Evolutionary conservation across 163 green algal species (phyloP).

Genomic region (Smithsoniella earleae): DNA sequence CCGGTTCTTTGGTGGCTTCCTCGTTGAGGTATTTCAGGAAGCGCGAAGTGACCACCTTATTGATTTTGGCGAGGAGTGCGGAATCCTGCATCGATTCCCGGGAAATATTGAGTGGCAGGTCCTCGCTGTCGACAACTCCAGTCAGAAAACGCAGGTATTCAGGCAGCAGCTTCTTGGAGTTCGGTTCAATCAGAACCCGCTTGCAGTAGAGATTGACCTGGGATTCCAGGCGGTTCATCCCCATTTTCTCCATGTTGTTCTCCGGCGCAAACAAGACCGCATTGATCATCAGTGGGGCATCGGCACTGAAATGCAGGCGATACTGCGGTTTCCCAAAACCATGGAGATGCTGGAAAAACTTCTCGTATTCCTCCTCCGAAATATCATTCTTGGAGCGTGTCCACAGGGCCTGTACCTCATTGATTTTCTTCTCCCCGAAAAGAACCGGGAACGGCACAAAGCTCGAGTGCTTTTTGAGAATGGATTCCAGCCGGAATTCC

Average conservation of each 20-base stretch:
- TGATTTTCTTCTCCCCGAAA: too few species aligned
- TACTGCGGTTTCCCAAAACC: too few species aligned
- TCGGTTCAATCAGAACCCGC: conserved; percentile 96
- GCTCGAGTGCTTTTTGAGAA: conserved; percentile 90
- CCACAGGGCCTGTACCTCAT: too few species aligned
- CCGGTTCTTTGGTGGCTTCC: conserved; percentile 40
- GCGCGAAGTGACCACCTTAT: too few species aligned
- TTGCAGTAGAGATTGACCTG: conserved; percentile 94
- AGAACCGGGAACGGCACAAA: conserved; percentile 99
- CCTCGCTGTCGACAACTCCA: conserved; percentile 94
- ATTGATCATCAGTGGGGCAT: too few species aligned
- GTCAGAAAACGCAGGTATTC: conserved; percentile 78
- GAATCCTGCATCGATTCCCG: conserved; percentile 84
- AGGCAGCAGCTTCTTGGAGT: conserved; percentile 92
- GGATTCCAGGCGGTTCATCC: too few species aligned
- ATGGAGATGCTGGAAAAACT: conserved; percentile 99
- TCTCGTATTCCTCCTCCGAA: conserved; percentile 82
- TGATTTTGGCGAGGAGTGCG: conserved; percentile 85
- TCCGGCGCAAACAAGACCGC: too few species aligned
- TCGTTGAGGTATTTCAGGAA: too few species aligned
- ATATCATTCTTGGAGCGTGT: conserved; percentile 81
- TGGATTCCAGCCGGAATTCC: conserved; percentile 67
- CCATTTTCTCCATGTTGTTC: too few species aligned
- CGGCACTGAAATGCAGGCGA: too few species aligned
- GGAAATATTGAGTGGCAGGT: conserved; percentile 89